Evolutionary conservation across 495 filamentous ascomycete genomes (phyloP).

Genomic region (Podospora pseudoanserina): DNA sequence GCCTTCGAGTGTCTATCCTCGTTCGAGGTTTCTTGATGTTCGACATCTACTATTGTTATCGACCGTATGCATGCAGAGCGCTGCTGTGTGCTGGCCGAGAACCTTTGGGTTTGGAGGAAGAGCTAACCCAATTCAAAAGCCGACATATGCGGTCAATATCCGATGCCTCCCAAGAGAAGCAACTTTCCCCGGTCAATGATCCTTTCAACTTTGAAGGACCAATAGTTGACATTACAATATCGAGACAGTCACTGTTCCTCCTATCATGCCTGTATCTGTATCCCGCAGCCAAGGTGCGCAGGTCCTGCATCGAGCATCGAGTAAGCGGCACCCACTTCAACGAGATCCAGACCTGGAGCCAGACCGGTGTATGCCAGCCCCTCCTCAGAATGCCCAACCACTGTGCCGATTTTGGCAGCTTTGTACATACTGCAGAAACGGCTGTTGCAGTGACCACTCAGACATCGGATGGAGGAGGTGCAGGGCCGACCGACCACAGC

Average conservation of each 20-base stretch:
- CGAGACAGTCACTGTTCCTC: no score
- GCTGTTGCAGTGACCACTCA: no score
- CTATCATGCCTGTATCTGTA: no score
- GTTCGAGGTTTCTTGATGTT: not conserved
- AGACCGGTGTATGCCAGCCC: no score
- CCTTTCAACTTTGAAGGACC: not conserved
- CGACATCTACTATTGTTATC: not conserved
- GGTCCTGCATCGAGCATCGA: no score
- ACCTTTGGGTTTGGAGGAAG: not conserved
- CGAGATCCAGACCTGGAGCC: no score
- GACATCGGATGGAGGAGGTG: not conserved
- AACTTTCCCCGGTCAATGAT: not conserved
- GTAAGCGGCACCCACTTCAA: no score
- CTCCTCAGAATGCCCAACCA: no score
- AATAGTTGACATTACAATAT: no score
- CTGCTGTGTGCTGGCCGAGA: not conserved
- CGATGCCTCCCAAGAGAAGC: not conserved
- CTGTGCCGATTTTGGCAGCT: no score
- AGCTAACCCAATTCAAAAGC: not conserved
- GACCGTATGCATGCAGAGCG: not conserved
- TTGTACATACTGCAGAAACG: no score
- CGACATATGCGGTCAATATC: slow-evolving; percentile 16
- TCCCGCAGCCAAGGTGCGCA: no score
- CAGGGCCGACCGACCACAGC: slow-evolving; percentile 2
- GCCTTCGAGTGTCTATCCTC: not conserved